Conservation (phyloP, 108 stramenopile genomes). For the Craspedostauros australis region DNA sequence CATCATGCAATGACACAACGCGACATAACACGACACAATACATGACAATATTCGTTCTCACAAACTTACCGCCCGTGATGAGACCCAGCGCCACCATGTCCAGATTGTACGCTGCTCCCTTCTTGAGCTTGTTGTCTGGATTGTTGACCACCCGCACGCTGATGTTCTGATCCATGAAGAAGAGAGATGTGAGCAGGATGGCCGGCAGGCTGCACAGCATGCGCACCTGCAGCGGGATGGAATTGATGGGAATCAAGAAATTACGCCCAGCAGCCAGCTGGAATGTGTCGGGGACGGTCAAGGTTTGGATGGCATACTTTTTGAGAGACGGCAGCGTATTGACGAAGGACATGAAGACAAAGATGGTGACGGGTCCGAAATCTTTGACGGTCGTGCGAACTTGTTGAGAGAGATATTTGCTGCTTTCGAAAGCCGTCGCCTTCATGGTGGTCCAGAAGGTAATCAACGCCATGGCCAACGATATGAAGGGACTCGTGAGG, state of each 20-base stretch:
- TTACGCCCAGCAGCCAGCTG: conserved; percentile 69
- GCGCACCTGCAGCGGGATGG: conserved; percentile 54
- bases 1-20: no score
- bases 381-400: conserved; percentile 77
- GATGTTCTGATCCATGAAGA: conserved; percentile 97
- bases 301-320: conserved; percentile 71
- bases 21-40: no score
- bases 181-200: conserved; percentile 75
- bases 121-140: conserved; percentile 83
- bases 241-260: conserved; percentile 64
- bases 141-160: conserved; percentile 88
- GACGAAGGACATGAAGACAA: conserved; percentile 69
- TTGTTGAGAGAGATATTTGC: conserved; percentile 66
- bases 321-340: conserved; percentile 54
- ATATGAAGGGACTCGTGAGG: conserved; percentile 75
- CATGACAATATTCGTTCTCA: no score
- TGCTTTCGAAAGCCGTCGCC: conserved; percentile 61
- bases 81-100: conserved; percentile 89
- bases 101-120: conserved; percentile 88
- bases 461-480: conserved; percentile 61
- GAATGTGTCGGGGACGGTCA: conserved; percentile 71
- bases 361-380: conserved; percentile 89
- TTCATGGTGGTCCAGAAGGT: conserved; percentile 65
- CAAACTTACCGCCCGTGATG: conserved; percentile 71
- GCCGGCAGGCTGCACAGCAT: conserved; percentile 84